Evolutionary conservation across 2,329 filamentous ascomycete genomes (phyloP), one percentile per base, ranked within the genome.

Genomic region (Verticillium nonalfalfae): DNA sequence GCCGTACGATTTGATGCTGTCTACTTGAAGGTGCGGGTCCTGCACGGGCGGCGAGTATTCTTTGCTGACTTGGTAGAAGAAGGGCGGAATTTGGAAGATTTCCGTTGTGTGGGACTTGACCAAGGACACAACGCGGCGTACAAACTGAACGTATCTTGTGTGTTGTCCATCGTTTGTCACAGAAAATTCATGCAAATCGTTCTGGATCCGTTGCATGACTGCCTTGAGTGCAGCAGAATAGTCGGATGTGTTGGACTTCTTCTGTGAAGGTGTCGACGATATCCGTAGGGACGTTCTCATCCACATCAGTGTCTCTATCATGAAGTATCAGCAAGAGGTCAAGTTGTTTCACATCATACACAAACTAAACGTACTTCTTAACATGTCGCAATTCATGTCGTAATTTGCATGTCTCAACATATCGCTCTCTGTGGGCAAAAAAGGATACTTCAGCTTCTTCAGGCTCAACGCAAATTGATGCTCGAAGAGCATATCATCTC

Each of bases 1-100:
- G 1, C 82, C 84, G 68, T 85, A 86, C 1, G 82, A 80, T 15
- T 83, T 68, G 67, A 87, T 82, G 4, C 76, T 78, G 4, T 84
- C 83, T 31, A 81, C 78, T 62, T 85, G 83, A 4, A 86, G 74
- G 40, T 82, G 78, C 2, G 84, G 84, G 56, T 87, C 84, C 60
- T 85, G 77, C 13, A 73, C 68, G 0, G 84, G 79, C 2, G 84
- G 84, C 3, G 79, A 81, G 69, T 85, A 87, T 61, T 83, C 82
- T 40, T 73, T 76, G 68, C 77, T 84, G 66, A 84, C 81, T 62
- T 83, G 79, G 62, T 81, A 83, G 70, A 83, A 87, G 68, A 82
- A 87, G 1, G 74, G 69, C 66, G 86, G 82, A 4, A 86, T 74
- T 1, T 75, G 71, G 68, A 82, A 84, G 40, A 86, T 77, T 56